Evolutionary conservation across 73 alveolate species (phyloP).

Genomic region (Durusdinium trenchii): DNA sequence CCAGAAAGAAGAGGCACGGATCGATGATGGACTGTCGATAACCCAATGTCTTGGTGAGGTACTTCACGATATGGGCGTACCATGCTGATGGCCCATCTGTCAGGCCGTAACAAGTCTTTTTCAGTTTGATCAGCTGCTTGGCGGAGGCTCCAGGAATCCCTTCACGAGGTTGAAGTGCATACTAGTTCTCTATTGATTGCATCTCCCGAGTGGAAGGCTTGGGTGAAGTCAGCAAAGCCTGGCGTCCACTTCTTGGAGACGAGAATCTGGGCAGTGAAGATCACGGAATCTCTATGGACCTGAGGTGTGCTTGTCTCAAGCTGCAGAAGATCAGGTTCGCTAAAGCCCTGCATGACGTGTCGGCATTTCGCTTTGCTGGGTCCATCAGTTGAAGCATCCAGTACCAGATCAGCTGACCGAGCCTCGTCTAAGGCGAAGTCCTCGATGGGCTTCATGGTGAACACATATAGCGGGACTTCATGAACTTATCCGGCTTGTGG

Average conservation of each 20-base stretch:
- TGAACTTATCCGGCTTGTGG: not conserved
- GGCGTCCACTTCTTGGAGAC: too few relatives aligned
- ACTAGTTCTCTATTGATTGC: too few relatives aligned
- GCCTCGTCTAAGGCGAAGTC: too few relatives aligned
- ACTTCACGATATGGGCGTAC: too few relatives aligned
- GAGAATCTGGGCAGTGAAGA: too few relatives aligned
- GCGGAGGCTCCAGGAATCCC: not conserved
- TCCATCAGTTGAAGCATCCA: not conserved
- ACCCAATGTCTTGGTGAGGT: not conserved
- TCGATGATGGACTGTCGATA: not conserved
- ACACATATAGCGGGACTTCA: too few relatives aligned
- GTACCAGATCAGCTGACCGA: not conserved
- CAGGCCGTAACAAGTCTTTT: not conserved
- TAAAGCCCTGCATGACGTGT: too few relatives aligned
- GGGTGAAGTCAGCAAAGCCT: too few relatives aligned
- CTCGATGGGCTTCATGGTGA: too few relatives aligned
- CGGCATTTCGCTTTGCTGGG: not conserved
- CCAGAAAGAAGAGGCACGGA: not conserved
- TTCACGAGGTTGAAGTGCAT: not conserved
- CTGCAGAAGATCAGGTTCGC: too few relatives aligned
- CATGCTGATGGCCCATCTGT: not conserved
- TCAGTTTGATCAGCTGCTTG: not conserved
- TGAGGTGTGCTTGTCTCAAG: not conserved
- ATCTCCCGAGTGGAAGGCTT: too few relatives aligned
- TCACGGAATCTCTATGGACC: too few relatives aligned